These are phyloP conservation scores for Akanthomyces uredinophilus DNA, from an alignment of 2,329 filamentous ascomycete species.

Conservation along the genomic window DNA sequence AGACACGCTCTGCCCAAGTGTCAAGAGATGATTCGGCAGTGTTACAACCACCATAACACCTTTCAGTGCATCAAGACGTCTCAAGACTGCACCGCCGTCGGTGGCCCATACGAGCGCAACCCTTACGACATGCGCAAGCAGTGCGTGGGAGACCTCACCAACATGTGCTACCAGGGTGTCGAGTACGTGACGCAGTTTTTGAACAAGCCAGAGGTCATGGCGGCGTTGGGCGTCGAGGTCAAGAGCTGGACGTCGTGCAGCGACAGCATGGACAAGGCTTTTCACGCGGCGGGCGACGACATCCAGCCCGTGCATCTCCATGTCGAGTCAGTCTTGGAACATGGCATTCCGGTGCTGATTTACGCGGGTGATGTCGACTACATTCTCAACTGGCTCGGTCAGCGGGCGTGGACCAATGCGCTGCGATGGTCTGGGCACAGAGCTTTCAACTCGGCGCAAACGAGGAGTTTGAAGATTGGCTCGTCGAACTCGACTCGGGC, in stretches of 20 bases:
- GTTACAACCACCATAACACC: slow-evolving; percentile 58
- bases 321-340: slow-evolving; percentile 75
- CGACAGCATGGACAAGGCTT: slow-evolving; percentile 98
- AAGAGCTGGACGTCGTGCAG: slow-evolving; percentile 91
- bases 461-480: slow-evolving; percentile 56
- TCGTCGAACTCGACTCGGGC: slow-evolving; percentile 28
- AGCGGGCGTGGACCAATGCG: slow-evolving; percentile 88
- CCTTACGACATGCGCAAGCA: slow-evolving; percentile 90
- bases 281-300: slow-evolving; percentile 96
- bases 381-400: slow-evolving; percentile 98
- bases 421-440: slow-evolving; percentile 90
- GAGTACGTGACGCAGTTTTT: slow-evolving; percentile 84
- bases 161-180: slow-evolving; percentile 89
- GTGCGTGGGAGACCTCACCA: slow-evolving; percentile 63
- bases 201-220: slow-evolving; percentile 75
- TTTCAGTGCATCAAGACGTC: slow-evolving; percentile 91
- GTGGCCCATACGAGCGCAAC: slow-evolving; percentile 92
- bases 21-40: slow-evolving; percentile 79
- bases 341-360: slow-evolving; percentile 82
- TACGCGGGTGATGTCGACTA: slow-evolving; percentile 88
- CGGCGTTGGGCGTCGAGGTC: slow-evolving; percentile 87
- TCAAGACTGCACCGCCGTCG: slow-evolving; percentile 96
- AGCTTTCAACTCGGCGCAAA: slow-evolving; percentile 65
- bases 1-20: slow-evolving; percentile 88
- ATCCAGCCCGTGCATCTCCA: slow-evolving; percentile 96